These are phyloP conservation scores for Macrotyloma uniflorum DNA, from an alignment of 306 rosid genomes.

Conservation along the genomic window DNA sequence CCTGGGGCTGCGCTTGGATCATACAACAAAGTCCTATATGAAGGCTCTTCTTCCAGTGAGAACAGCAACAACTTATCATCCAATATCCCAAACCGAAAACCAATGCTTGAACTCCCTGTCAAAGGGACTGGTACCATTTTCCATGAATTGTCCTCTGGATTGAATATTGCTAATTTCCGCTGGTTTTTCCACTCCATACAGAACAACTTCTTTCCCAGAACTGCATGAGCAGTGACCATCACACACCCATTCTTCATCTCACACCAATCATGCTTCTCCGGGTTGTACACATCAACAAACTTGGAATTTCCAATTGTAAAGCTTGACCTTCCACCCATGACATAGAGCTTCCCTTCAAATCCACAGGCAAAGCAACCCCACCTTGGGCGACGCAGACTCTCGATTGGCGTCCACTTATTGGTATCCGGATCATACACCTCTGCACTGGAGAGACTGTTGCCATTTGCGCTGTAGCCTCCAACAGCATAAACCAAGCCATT, in stretches of 20 bases:
- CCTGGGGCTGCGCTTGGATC: constrained; percentile 88
- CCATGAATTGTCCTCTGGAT: constrained; percentile 82
- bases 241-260: constrained; percentile 98
- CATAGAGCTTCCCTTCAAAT: constrained; percentile 88
- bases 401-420: constrained; percentile 69
- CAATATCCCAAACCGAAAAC: constrained; percentile 76
- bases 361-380: constrained; percentile 95
- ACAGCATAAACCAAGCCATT: constrained; percentile 81
- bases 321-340: constrained; percentile 98
- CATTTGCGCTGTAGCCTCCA: constrained; percentile 78
- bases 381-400: constrained; percentile 91
- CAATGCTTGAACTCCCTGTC: constrained; percentile 80
- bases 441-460: constrained; percentile 74
- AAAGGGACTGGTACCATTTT: constrained; percentile 74
- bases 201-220: constrained; percentile 74
- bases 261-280: constrained; percentile 69
- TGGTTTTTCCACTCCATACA: constrained; percentile 99
- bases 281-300: constrained; percentile 80
- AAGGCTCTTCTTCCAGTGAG: constrained; percentile 61
- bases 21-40: constrained; percentile 69
- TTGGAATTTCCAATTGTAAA: constrained; percentile 91
- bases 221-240: constrained; percentile 96
- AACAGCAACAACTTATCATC: constrained; percentile 75
- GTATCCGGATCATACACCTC: constrained; percentile 82
- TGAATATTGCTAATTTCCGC: constrained; percentile 75